Evolutionary conservation across 306 rosid species (phyloP).

Genomic region (Medicago arabica): DNA sequence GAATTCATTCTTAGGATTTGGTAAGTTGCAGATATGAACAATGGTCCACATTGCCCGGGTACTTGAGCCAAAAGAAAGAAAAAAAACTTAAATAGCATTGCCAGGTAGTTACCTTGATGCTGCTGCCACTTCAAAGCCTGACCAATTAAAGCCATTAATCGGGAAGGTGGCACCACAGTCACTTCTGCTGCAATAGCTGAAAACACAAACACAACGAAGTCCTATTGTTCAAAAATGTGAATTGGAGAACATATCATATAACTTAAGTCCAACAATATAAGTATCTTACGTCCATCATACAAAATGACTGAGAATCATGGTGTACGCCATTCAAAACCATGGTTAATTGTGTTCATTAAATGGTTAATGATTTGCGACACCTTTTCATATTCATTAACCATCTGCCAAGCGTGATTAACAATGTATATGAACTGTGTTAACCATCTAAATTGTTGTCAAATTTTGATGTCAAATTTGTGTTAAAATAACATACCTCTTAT

Average conservation of each 20-base stretch:
- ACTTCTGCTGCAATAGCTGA: constrained; percentile 94
- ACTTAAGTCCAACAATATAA: constrained; percentile 1
- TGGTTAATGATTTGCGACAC: background rate
- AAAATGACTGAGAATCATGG: background rate
- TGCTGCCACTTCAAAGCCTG: constrained; percentile 99
- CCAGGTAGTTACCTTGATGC: constrained; percentile 74
- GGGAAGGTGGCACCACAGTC: constrained; percentile 95
- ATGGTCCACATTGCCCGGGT: constrained; percentile 3
- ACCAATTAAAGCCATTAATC: constrained; percentile 95
- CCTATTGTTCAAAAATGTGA: constrained; percentile 1
- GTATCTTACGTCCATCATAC: constrained; percentile 1
- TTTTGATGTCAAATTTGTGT: background rate
- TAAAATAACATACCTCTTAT: constrained; percentile 1
- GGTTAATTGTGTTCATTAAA: constrained; percentile 2
- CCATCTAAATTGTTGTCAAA: background rate
- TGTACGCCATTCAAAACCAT: background rate
- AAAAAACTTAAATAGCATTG: background rate
- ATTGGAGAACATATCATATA: constrained; percentile 1
- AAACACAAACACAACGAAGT: constrained; percentile 43
- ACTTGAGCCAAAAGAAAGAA: constrained; percentile 30
- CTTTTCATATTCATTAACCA: background rate
- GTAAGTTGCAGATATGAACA: constrained; percentile 33
- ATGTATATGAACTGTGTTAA: background rate
- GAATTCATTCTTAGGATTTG: constrained; percentile 31
- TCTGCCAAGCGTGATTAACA: background rate